Evolutionary conservation across 2,329 filamentous ascomycete species (phyloP).

Genomic region (Colletotrichum lini): DNA sequence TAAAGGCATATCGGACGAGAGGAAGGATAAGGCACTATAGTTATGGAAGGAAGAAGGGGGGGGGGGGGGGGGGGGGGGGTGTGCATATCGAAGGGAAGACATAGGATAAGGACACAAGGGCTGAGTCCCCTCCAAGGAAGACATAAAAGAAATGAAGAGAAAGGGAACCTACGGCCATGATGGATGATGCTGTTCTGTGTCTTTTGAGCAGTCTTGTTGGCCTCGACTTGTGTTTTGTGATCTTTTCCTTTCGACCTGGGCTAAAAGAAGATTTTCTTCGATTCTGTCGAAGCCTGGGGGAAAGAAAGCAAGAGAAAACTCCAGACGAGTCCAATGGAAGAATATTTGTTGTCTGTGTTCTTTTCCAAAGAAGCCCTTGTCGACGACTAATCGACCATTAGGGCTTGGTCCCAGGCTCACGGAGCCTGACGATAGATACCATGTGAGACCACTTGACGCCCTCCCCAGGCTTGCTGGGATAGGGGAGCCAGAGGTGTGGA

Average conservation of each 20-base stretch:
- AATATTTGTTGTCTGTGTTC: background rate
- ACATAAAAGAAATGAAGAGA: background rate
- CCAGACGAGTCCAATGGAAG: background rate
- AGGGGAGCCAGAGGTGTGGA: background rate
- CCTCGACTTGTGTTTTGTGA: background rate
- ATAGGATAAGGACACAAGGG: no score
- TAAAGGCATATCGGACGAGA: no score
- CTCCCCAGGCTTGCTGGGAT: background rate
- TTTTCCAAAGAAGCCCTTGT: background rate
- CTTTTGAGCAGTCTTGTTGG: background rate
- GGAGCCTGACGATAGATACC: background rate
- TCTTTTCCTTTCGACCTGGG: background rate
- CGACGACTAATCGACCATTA: background rate
- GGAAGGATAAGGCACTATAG: no score
- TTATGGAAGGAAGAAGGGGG: no score
- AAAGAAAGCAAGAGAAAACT: background rate
- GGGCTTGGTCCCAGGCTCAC: background rate
- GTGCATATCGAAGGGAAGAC: no score
- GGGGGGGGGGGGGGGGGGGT: no score
- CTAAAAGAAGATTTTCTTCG: background rate
- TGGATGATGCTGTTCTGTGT: background rate
- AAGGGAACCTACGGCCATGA: conserved; percentile 1
- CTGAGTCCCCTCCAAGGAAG: no score
- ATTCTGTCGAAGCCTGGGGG: background rate
- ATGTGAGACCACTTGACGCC: background rate